Percentiles rank a stretch among this genome's conserved stretches.
Conservation (phyloP, 2,329 filamentous ascomycete species). For the Aspergillus vadensis region DNA sequence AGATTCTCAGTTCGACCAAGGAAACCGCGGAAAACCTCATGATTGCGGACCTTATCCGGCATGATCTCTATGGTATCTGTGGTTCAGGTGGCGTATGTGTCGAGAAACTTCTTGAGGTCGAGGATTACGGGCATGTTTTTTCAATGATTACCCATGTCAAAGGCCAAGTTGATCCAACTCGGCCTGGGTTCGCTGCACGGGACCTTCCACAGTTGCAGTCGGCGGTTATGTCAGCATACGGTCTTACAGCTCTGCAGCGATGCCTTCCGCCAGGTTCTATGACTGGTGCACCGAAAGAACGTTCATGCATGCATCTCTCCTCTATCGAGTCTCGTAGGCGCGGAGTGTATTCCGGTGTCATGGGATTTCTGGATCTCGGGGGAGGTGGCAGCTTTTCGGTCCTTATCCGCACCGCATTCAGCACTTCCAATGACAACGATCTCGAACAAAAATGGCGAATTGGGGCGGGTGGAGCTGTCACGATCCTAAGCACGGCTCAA, state of each 20-base stretch:
- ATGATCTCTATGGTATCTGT: slow-evolving; percentile 85
- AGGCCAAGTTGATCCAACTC: slow-evolving; percentile 51
- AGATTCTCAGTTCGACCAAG: slow-evolving; percentile 76
- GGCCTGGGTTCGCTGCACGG: slow-evolving; percentile 34
- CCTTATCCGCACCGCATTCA: slow-evolving; percentile 79
- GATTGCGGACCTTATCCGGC: slow-evolving; percentile 95
- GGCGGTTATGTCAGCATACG: slow-evolving; percentile 46
- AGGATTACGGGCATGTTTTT: slow-evolving; percentile 88
- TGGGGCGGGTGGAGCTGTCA: slow-evolving; percentile 88
- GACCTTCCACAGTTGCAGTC: slow-evolving; percentile 33
- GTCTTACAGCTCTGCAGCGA: slow-evolving; percentile 73
- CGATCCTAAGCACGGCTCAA: slow-evolving; percentile 74
- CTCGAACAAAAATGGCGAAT: slow-evolving; percentile 66
- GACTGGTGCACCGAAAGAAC: slow-evolving; percentile 94
- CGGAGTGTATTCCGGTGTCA: slow-evolving; percentile 81
- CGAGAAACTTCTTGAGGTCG: slow-evolving; percentile 77
- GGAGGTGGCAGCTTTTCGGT: slow-evolving; percentile 90
- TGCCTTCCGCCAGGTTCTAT: slow-evolving; percentile 89
- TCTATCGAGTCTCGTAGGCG: slow-evolving; percentile 66
- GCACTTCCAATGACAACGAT: slow-evolving; percentile 30
- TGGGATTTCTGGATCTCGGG: slow-evolving; percentile 85
- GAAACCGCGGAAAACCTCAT: slow-evolving; percentile 96
- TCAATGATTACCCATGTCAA: slow-evolving; percentile 89
- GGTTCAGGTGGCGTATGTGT: slow-evolving; percentile 73
- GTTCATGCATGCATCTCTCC: slow-evolving; percentile 80